Conservation (phyloP, 2,329 filamentous ascomycete species). For the Neonectria sp. region DNA sequence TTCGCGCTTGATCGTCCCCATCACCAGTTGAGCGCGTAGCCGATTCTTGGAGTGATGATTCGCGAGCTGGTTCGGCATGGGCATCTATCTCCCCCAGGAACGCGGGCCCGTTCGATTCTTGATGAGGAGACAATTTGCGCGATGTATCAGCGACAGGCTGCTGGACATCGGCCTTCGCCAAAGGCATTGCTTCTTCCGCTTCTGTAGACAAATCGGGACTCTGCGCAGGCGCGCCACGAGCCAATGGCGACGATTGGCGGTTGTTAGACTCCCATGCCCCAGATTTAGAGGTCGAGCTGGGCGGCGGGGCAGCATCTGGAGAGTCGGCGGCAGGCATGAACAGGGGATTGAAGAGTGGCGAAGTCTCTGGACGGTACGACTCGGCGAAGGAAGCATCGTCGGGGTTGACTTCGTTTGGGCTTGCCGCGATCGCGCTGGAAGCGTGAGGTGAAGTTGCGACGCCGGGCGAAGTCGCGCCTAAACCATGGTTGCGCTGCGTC, state of each 20-base stretch:
- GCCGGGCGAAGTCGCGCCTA: constrained; percentile 20
- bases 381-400: constrained; percentile 47
- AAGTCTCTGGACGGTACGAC: constrained; percentile 42
- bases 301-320: constrained; percentile 23
- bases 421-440: constrained; percentile 26
- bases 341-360: constrained; percentile 43
- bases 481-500: constrained; percentile 34
- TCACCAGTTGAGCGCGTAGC: constrained; percentile 6
- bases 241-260: constrained; percentile 28
- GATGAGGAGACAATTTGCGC: constrained; percentile 18
- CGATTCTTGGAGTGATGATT: constrained; percentile 29
- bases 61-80: constrained; percentile 11
- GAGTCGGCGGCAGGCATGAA: constrained; percentile 25
- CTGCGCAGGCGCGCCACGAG: neutral
- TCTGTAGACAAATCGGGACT: constrained; percentile 32
- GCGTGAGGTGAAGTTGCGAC: constrained; percentile 20
- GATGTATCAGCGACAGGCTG: constrained; percentile 11
- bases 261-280: constrained; percentile 34
- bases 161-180: neutral
- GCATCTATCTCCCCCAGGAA: neutral
- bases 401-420: constrained; percentile 18
- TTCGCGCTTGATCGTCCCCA: neutral
- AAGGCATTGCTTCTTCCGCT: constrained; percentile 3
- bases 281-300: constrained; percentile 27
- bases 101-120: constrained; percentile 11